Conservation (phyloP, 352 stramenopile genomes). For the Globisporangium middletonii region DNA sequence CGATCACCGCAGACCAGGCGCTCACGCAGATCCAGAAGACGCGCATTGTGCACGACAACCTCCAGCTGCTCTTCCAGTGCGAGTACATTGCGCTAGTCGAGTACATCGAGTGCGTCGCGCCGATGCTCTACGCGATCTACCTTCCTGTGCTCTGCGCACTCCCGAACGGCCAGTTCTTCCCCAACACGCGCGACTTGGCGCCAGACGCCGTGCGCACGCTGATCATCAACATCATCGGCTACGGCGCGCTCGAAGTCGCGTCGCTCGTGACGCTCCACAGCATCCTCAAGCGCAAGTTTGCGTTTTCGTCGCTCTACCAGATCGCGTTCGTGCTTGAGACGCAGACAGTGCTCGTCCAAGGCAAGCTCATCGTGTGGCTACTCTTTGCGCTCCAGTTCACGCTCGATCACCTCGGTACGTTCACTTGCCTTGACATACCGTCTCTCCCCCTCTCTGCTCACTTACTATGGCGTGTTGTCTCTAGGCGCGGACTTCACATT, state of each 20-base stretch:
- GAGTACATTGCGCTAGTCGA: constrained; percentile 20
- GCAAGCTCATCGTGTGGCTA: constrained; percentile 29
- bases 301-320: constrained; percentile 26
- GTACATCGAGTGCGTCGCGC: constrained; percentile 20
- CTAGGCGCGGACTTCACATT: too few species aligned
- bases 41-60: constrained; percentile 1
- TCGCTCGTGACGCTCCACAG: constrained; percentile 8
- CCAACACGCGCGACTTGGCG: not conserved
- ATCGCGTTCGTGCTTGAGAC: constrained; percentile 46
- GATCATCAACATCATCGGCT: constrained; percentile 8
- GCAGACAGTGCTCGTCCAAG: constrained; percentile 26
- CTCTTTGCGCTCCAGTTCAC: constrained; percentile 10
- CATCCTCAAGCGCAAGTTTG: constrained; percentile 4
- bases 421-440: too few species aligned
- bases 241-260: constrained; percentile 10
- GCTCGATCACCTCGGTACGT: constrained; percentile 4
- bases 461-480: too few species aligned
- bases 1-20: not conserved
- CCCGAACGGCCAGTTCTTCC: constrained; percentile 8
- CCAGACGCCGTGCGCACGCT: not conserved
- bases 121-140: constrained; percentile 11
- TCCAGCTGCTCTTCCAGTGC: constrained; percentile 12
- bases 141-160: not conserved
- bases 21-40: not conserved
- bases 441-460: too few species aligned